A percentile compares a stretch with the other conserved stretches of the same genome.
Evolutionary conservation across 176 grass and related monocot species (phyloP).

Genomic region (Oryza glumipatula): DNA sequence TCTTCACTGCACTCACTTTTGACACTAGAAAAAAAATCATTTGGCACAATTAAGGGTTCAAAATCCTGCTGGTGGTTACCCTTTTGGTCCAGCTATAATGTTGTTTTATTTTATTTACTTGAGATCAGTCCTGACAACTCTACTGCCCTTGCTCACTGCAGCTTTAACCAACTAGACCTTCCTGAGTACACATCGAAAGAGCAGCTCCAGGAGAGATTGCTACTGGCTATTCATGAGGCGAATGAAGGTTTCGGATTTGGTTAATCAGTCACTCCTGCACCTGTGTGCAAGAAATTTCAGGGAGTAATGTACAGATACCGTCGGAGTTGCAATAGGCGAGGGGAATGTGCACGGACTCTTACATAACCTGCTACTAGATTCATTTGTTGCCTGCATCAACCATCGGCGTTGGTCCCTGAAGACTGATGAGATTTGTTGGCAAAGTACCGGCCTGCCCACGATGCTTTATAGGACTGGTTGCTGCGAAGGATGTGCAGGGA

Average conservation of each 20-base stretch:
- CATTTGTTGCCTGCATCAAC: conserved; percentile 24
- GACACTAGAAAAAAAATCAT: background rate
- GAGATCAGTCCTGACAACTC: background rate
- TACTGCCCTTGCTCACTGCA: conserved; percentile 39
- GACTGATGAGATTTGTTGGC: background rate
- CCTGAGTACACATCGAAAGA: conserved; percentile 97
- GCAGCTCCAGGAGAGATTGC: conserved; percentile 87
- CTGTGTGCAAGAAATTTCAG: background rate
- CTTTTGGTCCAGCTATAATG: background rate
- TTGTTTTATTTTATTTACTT: conserved; percentile 18
- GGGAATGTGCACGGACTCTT: background rate
- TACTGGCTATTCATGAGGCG: conserved; percentile 92
- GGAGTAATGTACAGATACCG: conserved; percentile 48
- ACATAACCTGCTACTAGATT: conserved; percentile 14
- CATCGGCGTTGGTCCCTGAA: background rate
- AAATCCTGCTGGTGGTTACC: background rate
- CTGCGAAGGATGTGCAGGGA: conserved; percentile 22
- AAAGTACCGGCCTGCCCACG: background rate
- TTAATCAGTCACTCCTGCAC: conserved; percentile 37
- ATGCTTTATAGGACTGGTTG: conserved; percentile 22
- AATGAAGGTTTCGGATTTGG: conserved; percentile 99
- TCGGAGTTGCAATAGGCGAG: conserved; percentile 28
- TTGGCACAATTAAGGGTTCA: background rate
- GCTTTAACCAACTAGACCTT: conserved; percentile 98
- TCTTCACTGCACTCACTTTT: background rate